Conservation (phyloP, 2,329 filamentous ascomycete genomes). For the Piedraia hortae region DNA sequence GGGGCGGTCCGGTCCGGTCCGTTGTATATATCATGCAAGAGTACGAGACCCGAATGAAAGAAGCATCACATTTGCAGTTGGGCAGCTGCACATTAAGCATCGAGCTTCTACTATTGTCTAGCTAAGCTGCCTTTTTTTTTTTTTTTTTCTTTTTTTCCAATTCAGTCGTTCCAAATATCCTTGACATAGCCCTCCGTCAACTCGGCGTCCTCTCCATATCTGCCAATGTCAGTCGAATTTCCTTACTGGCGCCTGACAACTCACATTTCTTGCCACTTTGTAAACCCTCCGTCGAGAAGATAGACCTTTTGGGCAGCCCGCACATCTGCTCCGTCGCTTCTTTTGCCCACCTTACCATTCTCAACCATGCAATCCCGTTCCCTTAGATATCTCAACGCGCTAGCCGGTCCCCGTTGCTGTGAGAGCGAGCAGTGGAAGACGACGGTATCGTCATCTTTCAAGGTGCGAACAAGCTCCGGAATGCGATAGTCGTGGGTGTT, state of each 20-base stretch:
- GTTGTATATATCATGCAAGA: too few species aligned
- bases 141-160: too few species aligned
- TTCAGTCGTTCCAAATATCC: slow-evolving; percentile 1
- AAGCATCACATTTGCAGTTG: too few species aligned
- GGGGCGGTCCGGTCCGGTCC: too few species aligned
- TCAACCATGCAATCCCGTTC: slow-evolving; percentile 29
- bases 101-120: too few species aligned
- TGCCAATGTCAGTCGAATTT: not conserved
- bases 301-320: slow-evolving; percentile 37
- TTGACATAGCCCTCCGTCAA: slow-evolving; percentile 2
- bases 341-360: slow-evolving; percentile 10
- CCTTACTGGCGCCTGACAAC: slow-evolving; percentile 2
- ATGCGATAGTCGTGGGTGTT: slow-evolving; percentile 44
- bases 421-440: slow-evolving; percentile 87
- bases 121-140: too few species aligned
- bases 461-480: slow-evolving; percentile 53
- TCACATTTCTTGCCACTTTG: slow-evolving; percentile 59
- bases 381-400: slow-evolving; percentile 53
- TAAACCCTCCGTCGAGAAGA: slow-evolving; percentile 63
- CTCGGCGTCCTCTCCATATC: slow-evolving; percentile 2
- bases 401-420: slow-evolving; percentile 67
- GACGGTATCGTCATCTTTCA: slow-evolving; percentile 53
- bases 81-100: too few species aligned
- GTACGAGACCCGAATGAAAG: too few species aligned
- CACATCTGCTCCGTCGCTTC: slow-evolving; percentile 7